phyloP scores from a whole-genome alignment of 2,329 filamentous ascomycete genomes.

The Lasiodiplodia sp. region DNA sequence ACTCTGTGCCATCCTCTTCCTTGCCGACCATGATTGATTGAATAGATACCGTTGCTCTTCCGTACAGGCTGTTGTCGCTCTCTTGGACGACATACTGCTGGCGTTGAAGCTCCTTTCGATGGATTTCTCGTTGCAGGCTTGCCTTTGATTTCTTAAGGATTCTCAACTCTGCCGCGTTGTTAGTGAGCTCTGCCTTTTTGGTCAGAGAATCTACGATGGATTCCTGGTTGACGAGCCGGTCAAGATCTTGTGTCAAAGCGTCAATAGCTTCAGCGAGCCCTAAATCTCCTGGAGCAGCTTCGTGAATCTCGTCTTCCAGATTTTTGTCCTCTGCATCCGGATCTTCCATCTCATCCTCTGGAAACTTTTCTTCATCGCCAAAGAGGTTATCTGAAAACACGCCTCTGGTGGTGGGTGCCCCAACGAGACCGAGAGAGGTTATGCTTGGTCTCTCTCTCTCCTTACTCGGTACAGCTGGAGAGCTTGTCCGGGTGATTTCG shows the following conservation, averaged over 20 bases:
- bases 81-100: conserved; percentile 98
- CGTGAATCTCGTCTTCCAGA: conserved; percentile 83
- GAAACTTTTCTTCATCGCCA: conserved; percentile 82
- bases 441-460: conserved; percentile 77
- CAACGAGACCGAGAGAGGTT: conserved; percentile 88
- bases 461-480: conserved; percentile 52
- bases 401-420: conserved; percentile 82
- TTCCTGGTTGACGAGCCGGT: conserved; percentile 85
- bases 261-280: conserved; percentile 93
- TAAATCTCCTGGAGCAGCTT: conserved; percentile 92
- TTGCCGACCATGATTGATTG: conserved; percentile 91
- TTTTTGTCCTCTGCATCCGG: conserved; percentile 66
- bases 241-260: conserved; percentile 86
- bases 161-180: conserved; percentile 90
- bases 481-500: conserved; percentile 59
- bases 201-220: conserved; percentile 90
- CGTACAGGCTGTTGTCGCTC: conserved; percentile 96
- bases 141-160: conserved; percentile 94
- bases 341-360: conserved; percentile 86
- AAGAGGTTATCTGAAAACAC: conserved; percentile 96
- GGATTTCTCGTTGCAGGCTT: conserved; percentile 89
- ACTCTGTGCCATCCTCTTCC: conserved; percentile 92
- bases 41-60: conserved; percentile 86
- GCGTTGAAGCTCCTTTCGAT: conserved; percentile 91
- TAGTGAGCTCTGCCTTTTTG: conserved; percentile 93